Evolutionary conservation across 2,329 filamentous ascomycete species (phyloP), one percentile per base, ranked within the genome.

Genomic region (Fusarium avenaceum): DNA sequence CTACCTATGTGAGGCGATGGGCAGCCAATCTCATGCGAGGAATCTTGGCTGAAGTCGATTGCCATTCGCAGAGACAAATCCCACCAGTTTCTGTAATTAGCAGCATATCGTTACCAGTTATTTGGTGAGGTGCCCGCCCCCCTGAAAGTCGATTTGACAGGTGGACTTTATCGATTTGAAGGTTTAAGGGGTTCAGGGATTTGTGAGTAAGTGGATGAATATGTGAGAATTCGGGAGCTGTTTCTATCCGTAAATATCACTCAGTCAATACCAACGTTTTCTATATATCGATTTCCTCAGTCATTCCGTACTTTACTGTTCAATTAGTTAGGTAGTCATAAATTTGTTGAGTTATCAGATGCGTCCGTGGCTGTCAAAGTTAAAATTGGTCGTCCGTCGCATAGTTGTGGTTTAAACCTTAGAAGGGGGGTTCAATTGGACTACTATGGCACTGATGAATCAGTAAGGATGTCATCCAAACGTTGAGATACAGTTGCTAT

Each of bases 81-180:
- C 15, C 32, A 35, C n/a, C n/a, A 15, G n/a, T 26, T 38, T 30
- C 45, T 28, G 32, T 50, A 50, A 59, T 44, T 61, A 67, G 33
- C 33, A 66, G 42, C 62, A 38, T 42, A 28, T 45, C 38, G 15
- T 46, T 32, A 30, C 24, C 11, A 26, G 35, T 43, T 30, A 53
- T 26, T 46, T 14, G 14, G 6, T 24, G 43, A 51, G 33, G 45
- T 62, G 50, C 47, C 64, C 47, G 47, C 64, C 22, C 22, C 64
- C 64, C 65, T 60, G 52, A 51, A 54, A 48, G 64, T 60, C 47
- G 60, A 65, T 58, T 59, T 51, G 59, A 64, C 44, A 63, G 35
- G 38, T 57, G 49, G 33, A 42, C 28, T 30, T 56, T 63, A 32
- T 43, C 44, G 39, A 15, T n/a, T 22, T 40, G 20, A 39, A 39